Evolutionary conservation across 2,329 filamentous ascomycete genomes (phyloP).

Genomic region (Ophiostoma sp.): DNA sequence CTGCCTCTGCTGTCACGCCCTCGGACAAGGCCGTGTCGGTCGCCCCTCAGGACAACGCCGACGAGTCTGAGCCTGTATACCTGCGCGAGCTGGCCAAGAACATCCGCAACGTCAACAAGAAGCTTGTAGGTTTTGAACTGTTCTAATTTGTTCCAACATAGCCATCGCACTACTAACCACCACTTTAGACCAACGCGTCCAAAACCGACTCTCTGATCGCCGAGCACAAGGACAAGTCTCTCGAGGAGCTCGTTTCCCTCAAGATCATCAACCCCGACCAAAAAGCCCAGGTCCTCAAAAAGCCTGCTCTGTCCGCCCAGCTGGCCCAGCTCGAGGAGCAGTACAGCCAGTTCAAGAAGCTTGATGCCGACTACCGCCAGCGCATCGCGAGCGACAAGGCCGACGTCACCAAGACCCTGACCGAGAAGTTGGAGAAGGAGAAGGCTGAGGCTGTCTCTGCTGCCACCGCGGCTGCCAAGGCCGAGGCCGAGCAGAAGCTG

Average conservation of each 20-base stretch:
- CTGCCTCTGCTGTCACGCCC: slow-evolving; percentile 35
- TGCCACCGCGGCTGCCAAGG: slow-evolving; percentile 50
- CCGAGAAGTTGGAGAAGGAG: slow-evolving; percentile 48
- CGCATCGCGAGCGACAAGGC: slow-evolving; percentile 54
- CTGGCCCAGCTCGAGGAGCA: slow-evolving; percentile 68
- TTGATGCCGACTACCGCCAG: slow-evolving; percentile 65
- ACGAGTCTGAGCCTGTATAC: slow-evolving; percentile 68
- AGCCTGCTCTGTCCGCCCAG: slow-evolving; percentile 64
- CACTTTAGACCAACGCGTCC: slow-evolving; percentile 57
- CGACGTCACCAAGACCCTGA: slow-evolving; percentile 54
- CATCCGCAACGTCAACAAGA: slow-evolving; percentile 90
- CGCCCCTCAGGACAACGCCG: slow-evolving; percentile 42
- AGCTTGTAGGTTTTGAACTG: slow-evolving; percentile 61
- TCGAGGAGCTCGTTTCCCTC: slow-evolving; percentile 65
- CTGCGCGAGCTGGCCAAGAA: slow-evolving; percentile 87
- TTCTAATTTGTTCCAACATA: not conserved
- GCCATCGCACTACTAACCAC: not conserved
- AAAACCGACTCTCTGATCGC: slow-evolving; percentile 66
- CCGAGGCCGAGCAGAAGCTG: slow-evolving; percentile 51
- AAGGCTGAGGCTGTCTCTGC: slow-evolving; percentile 46
- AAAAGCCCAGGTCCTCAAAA: slow-evolving; percentile 71
- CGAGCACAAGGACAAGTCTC: slow-evolving; percentile 63
- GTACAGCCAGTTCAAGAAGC: slow-evolving; percentile 66
- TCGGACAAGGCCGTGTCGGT: slow-evolving; percentile 47
- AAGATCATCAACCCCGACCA: slow-evolving; percentile 78